Conservation (phyloP, 2,329 filamentous ascomycete genomes). For the Daldinia sp. region DNA sequence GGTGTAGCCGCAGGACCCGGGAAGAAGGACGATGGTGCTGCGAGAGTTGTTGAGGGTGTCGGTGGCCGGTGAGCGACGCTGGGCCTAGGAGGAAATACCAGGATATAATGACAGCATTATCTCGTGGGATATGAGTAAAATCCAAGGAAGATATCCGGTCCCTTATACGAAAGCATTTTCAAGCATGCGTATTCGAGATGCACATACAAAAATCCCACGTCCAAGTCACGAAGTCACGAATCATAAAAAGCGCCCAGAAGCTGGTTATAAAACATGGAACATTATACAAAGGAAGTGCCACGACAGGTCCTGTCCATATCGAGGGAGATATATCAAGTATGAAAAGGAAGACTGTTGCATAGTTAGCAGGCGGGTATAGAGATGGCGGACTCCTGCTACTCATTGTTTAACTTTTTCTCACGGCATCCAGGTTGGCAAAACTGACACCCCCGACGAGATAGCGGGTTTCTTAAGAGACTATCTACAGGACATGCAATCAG, state of each 20-base stretch:
- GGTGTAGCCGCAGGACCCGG: conserved; percentile 46
- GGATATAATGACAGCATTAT: conserved; percentile 22
- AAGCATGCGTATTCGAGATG: conserved; percentile 13
- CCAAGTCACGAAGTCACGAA: conserved; percentile 41
- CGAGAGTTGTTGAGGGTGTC: conserved; percentile 49
- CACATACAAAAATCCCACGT: conserved; percentile 20
- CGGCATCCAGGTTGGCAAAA: conserved; percentile 41
- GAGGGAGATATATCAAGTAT: conserved; percentile 14
- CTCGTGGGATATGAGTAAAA: conserved; percentile 15
- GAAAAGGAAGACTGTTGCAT: conserved; percentile 39
- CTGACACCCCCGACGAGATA: conserved; percentile 33
- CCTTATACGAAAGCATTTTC: conserved; percentile 11
- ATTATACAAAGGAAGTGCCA: conserved; percentile 27
- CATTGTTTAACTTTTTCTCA: conserved; percentile 32
- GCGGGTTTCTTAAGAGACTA: conserved; percentile 30
- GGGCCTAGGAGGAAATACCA: not conserved
- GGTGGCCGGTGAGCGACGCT: conserved; percentile 46
- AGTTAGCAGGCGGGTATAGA: conserved; percentile 33
- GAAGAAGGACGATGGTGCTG: conserved; percentile 49
- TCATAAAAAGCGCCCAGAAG: conserved; percentile 37
- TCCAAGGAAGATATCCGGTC: conserved; percentile 12
- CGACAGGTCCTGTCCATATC: conserved; percentile 18
- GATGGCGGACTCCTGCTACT: conserved; percentile 22
- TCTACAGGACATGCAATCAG: conserved; percentile 36
- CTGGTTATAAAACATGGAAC: conserved; percentile 25